These are phyloP conservation scores for Chaetomiaceae sp. DNA, from an alignment of 2,329 filamentous ascomycete genomes.

Conservation along the genomic window DNA sequence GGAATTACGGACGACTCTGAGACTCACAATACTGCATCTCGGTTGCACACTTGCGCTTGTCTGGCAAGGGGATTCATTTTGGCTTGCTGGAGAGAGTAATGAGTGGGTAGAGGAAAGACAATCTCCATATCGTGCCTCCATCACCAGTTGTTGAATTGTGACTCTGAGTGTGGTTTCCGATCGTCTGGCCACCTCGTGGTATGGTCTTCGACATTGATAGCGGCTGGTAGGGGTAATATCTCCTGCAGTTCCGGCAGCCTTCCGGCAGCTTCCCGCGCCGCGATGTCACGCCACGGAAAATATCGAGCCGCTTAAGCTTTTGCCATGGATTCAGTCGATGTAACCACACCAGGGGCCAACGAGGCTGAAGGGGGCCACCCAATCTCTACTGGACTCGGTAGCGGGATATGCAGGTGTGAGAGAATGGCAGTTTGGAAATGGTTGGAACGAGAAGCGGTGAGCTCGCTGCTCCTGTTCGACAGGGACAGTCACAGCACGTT, in stretches of 20 bases:
- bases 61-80: no score
- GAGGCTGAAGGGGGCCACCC: not conserved
- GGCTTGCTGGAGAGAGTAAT: no score
- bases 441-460: not conserved
- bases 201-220: not conserved
- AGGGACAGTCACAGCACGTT: not conserved
- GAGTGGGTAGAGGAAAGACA: no score
- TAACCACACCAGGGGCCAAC: slow-evolving; percentile 4
- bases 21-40: no score
- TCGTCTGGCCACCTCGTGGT: not conserved
- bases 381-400: slow-evolving; percentile 2
- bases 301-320: not conserved
- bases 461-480: not conserved
- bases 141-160: no score
- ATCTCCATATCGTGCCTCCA: no score
- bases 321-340: not conserved
- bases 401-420: not conserved
- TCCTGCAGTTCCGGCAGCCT: slow-evolving; percentile 3
- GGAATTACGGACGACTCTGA: no score
- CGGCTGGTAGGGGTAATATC: slow-evolving; percentile 8
- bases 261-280: slow-evolving; percentile 4
- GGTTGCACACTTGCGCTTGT: no score
- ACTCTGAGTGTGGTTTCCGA: no score
- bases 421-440: not conserved
- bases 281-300: slow-evolving; percentile 5